phyloP scores from a whole-genome alignment of 2,329 filamentous ascomycete species.

The Botrytis pseudocinerea region DNA sequence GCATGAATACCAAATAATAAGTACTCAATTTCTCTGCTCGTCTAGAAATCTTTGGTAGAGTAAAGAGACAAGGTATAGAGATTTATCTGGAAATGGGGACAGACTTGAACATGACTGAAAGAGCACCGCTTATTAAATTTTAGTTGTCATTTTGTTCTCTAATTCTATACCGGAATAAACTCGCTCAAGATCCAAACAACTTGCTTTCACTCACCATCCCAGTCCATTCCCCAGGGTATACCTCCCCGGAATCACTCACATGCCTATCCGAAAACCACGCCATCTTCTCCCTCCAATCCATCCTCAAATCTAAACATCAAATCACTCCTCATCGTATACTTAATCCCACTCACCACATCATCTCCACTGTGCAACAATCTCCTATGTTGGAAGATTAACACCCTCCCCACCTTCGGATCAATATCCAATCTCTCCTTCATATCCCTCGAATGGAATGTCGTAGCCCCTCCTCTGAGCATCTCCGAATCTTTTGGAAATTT shows the following conservation, averaged over 20 bases:
- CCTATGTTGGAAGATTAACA: constrained; percentile 60
- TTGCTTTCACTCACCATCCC: neutral
- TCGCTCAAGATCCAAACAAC: neutral
- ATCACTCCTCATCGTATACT: constrained; percentile 59
- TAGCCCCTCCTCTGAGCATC: constrained; percentile 47
- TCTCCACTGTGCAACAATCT: constrained; percentile 55
- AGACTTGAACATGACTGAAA: neutral
- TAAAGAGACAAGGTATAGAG: neutral
- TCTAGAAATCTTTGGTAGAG: neutral
- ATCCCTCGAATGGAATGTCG: constrained; percentile 52
- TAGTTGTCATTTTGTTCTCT: neutral
- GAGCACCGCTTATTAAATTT: neutral
- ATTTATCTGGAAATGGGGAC: neutral
- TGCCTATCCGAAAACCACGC: constrained; percentile 4
- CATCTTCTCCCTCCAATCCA: constrained; percentile 11
- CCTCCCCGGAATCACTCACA: neutral
- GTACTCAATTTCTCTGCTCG: neutral
- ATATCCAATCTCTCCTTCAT: constrained; percentile 51
- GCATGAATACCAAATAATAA: neutral
- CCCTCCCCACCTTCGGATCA: constrained; percentile 56
- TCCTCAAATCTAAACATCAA: constrained; percentile 49
- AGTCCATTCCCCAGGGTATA: neutral
- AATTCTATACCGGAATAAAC: neutral
- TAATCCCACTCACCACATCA: constrained; percentile 51
- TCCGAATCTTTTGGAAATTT: neutral